Evolutionary conservation across 257 asterid species (phyloP).

Genomic region (Jaltomata sinuosa): DNA sequence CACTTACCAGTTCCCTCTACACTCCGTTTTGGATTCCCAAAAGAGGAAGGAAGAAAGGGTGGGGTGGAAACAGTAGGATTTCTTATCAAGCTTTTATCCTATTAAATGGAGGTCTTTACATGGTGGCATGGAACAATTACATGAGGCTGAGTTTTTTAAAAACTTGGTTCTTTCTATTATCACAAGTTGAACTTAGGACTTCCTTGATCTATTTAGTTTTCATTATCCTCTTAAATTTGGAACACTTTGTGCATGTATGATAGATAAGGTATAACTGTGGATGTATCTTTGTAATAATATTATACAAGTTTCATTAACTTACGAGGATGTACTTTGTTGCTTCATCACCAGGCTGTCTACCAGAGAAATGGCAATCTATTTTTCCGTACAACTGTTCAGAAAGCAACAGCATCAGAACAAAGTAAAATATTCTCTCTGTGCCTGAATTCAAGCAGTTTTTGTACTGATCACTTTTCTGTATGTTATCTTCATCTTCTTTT

Average conservation of each 20-base stretch:
- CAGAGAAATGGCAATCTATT: slow-evolving; percentile 65
- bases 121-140: not conserved
- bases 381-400: slow-evolving; percentile 53
- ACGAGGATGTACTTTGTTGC: not conserved
- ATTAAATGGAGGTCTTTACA: not conserved
- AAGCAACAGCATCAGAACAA: slow-evolving; percentile 58
- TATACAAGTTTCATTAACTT: not conserved
- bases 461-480: not conserved
- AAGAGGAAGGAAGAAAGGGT: not conserved
- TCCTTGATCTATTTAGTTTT: not conserved
- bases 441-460: not conserved
- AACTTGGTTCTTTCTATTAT: not conserved
- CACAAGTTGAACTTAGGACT: not conserved
- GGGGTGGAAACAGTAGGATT: not conserved
- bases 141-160: not conserved
- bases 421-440: slow-evolving; percentile 30
- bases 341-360: slow-evolving; percentile 47
- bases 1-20: not conserved
- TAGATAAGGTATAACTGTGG: not conserved
- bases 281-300: not conserved
- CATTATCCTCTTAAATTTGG: not conserved
- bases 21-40: not conserved
- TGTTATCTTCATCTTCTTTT: not conserved
- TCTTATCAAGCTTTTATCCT: not conserved
- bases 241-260: not conserved